Base-by-base conservation (phyloP, 2,329 filamentous ascomycete genomes). In the Chaetomium olivaceum region DNA sequence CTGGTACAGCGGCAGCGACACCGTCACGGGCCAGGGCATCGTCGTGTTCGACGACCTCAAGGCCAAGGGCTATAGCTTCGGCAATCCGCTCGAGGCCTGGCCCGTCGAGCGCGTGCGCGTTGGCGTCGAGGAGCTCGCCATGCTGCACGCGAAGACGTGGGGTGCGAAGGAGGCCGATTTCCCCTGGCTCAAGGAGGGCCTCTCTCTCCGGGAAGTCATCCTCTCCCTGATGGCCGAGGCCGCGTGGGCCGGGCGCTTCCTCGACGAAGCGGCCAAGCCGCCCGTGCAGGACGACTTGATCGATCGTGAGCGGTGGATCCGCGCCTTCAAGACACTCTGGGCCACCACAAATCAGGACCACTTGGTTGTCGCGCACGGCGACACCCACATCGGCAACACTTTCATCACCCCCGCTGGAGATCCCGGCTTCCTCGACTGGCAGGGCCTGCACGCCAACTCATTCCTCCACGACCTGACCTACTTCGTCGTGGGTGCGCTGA, bases 1-100 rank as follows among this genome's bases (percentile, higher is more conserved):
- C 46, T 68, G 63, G 57, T 70, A 64, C 65, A 65, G 62, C 67
- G 65, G 66, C 33, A 70, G 71, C 67, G 69, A 77, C 60, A 70
- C 76, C 48, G 74, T 73, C 67, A 56, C 63, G 14, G 76, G 77
- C 11, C 70, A 90, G 61, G 86, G 97, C 63, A 81, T 89, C 57
- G 87, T 87, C 67, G 81, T 97, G 23, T 87, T 88, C 55, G 84
- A 85, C 64, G 87, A 91, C 4, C 96, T 93, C 73, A 79, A 78
- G 43, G 84, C 80, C 67, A 84, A 81, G 27, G 80, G 81, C 70
- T 78, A 75, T 71, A 73, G 73, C 0, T 87, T 84, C 2, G 84
- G 83, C n/a, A 70, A 74, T 54, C 69, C 73, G 9, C 74, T 86
- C 23, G 72, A 73, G 33, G 76, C 75, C 1, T 72, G 69, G 64